phyloP scores from a whole-genome alignment of 352 stramenopile genomes.

The Globisporangium echinulatum region DNA sequence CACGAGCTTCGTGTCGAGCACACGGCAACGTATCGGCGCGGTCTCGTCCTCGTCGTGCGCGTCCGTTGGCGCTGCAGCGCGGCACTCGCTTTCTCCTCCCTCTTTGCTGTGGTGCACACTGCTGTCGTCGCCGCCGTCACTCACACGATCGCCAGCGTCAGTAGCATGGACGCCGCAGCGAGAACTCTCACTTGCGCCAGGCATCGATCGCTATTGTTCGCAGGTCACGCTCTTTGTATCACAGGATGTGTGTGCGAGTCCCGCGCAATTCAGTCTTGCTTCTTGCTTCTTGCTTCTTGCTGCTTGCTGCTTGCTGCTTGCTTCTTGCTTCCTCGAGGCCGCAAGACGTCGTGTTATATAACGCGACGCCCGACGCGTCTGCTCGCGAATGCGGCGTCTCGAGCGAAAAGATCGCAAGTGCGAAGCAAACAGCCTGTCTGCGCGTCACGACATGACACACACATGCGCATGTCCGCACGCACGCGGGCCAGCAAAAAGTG shows the following conservation, averaged over 20 bases:
- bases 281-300: too few species aligned
- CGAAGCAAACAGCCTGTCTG: neutral
- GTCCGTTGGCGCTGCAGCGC: neutral
- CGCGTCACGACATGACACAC: neutral
- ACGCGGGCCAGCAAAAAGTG: too few species aligned
- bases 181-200: neutral
- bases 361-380: too few species aligned
- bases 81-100: neutral
- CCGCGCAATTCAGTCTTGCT: neutral
- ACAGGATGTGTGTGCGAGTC: neutral
- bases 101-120: neutral
- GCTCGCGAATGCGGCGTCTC: neutral
- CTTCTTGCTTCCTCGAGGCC: neutral
- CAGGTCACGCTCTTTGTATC: neutral
- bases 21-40: neutral
- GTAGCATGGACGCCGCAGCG: neutral
- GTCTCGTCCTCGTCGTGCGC: neutral
- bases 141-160: neutral
- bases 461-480: too few species aligned
- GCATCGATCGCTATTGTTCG: neutral
- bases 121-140: too few species aligned
- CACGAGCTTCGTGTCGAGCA: constrained; percentile 40
- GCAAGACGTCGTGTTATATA: too few species aligned
- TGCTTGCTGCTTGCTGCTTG: too few species aligned
- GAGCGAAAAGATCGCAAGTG: constrained; percentile 1